Conservation (phyloP, 495 filamentous ascomycete genomes). For the Cudoniella acicularis region DNA sequence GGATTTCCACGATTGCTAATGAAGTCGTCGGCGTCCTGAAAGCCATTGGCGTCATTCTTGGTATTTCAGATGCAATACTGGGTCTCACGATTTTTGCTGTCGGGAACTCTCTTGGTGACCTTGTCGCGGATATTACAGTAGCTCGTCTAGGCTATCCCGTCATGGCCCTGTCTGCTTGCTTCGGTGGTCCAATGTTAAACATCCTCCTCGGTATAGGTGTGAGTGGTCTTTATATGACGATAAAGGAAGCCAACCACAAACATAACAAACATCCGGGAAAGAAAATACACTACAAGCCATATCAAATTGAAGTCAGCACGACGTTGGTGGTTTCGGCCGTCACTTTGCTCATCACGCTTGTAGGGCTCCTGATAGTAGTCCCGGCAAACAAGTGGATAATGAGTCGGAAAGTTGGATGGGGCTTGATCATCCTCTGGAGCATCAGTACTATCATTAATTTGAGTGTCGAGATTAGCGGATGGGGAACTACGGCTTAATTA, state of each 20-base stretch:
- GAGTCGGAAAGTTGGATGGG: constrained; percentile 79
- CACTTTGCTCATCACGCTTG: constrained; percentile 75
- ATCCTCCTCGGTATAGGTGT: constrained; percentile 93
- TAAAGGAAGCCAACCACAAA: constrained; percentile 51
- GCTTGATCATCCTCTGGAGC: constrained; percentile 77
- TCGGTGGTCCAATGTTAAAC: constrained; percentile 96
- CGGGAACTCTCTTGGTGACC: constrained; percentile 89
- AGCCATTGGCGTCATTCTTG: constrained; percentile 85
- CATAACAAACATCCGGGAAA: constrained; percentile 55
- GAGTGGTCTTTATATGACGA: constrained; percentile 79
- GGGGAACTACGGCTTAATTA: constrained; percentile 30
- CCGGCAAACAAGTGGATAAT: constrained; percentile 88
- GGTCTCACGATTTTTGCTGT: constrained; percentile 96
- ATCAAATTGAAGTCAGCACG: constrained; percentile 76
- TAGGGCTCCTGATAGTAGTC: constrained; percentile 73
- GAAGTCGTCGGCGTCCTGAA: constrained; percentile 97
- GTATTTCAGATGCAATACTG: constrained; percentile 93
- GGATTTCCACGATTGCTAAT: constrained; percentile 94
- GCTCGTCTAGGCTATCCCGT: constrained; percentile 91
- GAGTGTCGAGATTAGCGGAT: constrained; percentile 70
- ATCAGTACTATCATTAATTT: constrained; percentile 83
- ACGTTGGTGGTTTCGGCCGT: constrained; percentile 79
- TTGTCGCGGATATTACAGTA: constrained; percentile 93
- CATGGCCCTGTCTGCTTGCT: constrained; percentile 95
- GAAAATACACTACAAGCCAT: constrained; percentile 53